Base-by-base conservation (phyloP, 164 flowering plant genomes). In the Akebia trifoliata region DNA sequence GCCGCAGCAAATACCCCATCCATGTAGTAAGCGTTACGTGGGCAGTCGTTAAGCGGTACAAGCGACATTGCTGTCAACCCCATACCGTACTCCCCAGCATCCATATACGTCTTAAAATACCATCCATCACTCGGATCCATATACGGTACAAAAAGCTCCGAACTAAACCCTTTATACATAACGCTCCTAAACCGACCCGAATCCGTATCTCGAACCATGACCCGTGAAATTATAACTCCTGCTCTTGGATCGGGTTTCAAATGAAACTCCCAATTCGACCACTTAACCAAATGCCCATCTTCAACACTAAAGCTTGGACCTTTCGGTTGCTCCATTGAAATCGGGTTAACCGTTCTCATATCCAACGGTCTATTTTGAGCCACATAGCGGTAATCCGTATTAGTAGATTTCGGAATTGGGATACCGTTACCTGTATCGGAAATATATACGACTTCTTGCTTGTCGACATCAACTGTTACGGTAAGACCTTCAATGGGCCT, bases 251-350 rank as follows among this genome's bases (percentile, higher is more conserved):
- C 89, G 1, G 85, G 67, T 60, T 69, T 79, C 7, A 81, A 52
- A 40, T 85, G 93, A 62, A 85, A 85, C 28, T 58, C 85, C 92
- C 89, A 85, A 22, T 79, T 81, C 2, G 86, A 87, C 93, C 93
- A 85, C 38, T 59, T 81, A 37, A 82, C 77, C 14, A 64, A 11
- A 37, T 85, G 81, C 8, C 72, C 81, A 14, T 74, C 69, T 26
- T 71, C 77, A 0, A 83, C 50, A 0, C 10, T 64, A 32, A 76
- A 83, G 54, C 86, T 85, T 0, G 81, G 86, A 0, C 90, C 90
- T 0, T 61, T 65, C 3, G 84, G 86, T 51, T 86, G 87, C 60
- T 80, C 87, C 52, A 80, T 74, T 8, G 85, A 83, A 0, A 81
- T 74, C 0, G 85, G 87, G 43, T 79, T 86, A 8, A 81, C 7